Percentiles rank a stretch among this genome's conserved stretches.
phyloP scores from a whole-genome alignment of 2,329 filamentous ascomycete species.

The Aspergillus novoparasiticus region DNA sequence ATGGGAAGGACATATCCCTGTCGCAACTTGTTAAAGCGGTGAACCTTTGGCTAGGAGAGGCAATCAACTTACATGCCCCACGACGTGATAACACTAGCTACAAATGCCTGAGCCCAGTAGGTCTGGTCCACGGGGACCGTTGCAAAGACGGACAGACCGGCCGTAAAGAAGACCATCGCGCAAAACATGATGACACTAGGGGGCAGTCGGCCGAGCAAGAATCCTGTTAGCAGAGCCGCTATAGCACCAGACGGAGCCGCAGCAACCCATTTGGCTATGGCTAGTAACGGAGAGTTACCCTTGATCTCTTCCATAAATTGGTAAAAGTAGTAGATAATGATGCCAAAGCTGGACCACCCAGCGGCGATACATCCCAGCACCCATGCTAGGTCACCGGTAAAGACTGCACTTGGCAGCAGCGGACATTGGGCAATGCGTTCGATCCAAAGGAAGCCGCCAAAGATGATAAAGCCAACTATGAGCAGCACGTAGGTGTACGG shows the following conservation, averaged over 20 bases:
- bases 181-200: slow-evolving; percentile 33
- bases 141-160: slow-evolving; percentile 44
- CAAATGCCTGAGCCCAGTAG: slow-evolving; percentile 69
- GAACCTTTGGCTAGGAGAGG: neutral
- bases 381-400: slow-evolving; percentile 54
- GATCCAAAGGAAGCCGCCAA: slow-evolving; percentile 55
- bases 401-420: slow-evolving; percentile 56
- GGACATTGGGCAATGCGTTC: slow-evolving; percentile 53
- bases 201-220: slow-evolving; percentile 33
- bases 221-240: slow-evolving; percentile 39
- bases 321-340: slow-evolving; percentile 56
- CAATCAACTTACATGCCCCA: slow-evolving; percentile 32
- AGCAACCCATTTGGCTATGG: slow-evolving; percentile 30
- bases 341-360: slow-evolving; percentile 58
- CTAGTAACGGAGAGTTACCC: slow-evolving; percentile 29
- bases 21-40: slow-evolving; percentile 29
- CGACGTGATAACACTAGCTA: slow-evolving; percentile 44
- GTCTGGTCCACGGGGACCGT: slow-evolving; percentile 56
- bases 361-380: slow-evolving; percentile 58
- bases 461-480: slow-evolving; percentile 56
- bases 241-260: slow-evolving; percentile 30
- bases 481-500: slow-evolving; percentile 61
- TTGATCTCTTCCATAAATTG: slow-evolving; percentile 51
- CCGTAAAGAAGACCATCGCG: slow-evolving; percentile 43
- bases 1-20: slow-evolving; percentile 69